These are phyloP conservation scores for Lactifluus volemus DNA, from an alignment of 768 basidiomycete species.

Conservation along the genomic window DNA sequence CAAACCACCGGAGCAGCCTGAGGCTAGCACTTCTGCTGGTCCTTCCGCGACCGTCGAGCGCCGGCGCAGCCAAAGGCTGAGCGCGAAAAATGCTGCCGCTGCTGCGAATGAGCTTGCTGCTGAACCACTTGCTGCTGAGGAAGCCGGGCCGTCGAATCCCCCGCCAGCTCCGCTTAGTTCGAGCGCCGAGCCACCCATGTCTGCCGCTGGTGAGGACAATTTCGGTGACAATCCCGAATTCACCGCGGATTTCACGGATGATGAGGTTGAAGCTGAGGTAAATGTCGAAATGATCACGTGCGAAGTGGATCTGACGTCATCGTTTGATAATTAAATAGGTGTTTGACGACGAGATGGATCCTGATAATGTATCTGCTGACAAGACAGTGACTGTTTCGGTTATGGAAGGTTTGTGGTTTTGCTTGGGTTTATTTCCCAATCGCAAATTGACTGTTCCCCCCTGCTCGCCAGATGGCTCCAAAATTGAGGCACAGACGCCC, in stretches of 20 bases:
- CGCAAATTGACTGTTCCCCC: constrained; percentile 6
- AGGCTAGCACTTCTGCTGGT: constrained; percentile 17
- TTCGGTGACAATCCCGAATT: constrained; percentile 53
- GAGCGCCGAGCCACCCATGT: constrained; percentile 24
- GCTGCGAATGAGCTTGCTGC: constrained; percentile 15
- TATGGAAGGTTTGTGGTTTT: constrained; percentile 48
- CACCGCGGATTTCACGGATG: constrained; percentile 72
- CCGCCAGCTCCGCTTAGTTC: constrained; percentile 6
- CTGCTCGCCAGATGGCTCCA: constrained; percentile 63
- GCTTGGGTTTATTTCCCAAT: not conserved
- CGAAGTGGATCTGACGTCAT: not conserved
- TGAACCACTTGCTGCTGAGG: constrained; percentile 12
- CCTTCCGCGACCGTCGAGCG: constrained; percentile 34
- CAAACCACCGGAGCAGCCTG: constrained; percentile 16
- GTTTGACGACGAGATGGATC: constrained; percentile 80
- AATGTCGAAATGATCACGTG: constrained; percentile 2
- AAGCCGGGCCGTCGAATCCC: constrained; percentile 11
- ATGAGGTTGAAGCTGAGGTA: constrained; percentile 74
- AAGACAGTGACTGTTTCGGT: constrained; percentile 83
- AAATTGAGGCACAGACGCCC: constrained; percentile 92
- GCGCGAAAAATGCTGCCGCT: constrained; percentile 47
- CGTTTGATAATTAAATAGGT: constrained; percentile 36
- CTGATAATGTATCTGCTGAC: constrained; percentile 59
- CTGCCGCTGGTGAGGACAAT: constrained; percentile 33
- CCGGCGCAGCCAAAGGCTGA: constrained; percentile 77